Evolutionary conservation across 2,329 filamentous ascomycete species (phyloP), one percentile per base, ranked within the genome.

Genomic region (Fusarium sp.): DNA sequence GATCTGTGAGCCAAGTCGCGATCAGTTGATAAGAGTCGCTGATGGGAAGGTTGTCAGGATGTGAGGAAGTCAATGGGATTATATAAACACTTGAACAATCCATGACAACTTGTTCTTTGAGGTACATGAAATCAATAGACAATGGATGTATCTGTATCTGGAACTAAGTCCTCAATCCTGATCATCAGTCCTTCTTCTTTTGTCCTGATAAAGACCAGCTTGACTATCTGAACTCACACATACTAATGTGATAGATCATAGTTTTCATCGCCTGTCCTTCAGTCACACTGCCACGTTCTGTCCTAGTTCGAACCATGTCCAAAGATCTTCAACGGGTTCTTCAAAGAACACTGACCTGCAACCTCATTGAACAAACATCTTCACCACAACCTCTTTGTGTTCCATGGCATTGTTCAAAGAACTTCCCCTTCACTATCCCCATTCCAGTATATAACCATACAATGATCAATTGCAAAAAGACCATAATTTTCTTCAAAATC

Each of bases 331-430:
- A 19, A 30, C 28, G 6, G 3, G 8, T 15, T 49, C 14, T 2
- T 32, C 43, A 53, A 60, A 61, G 42, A 39, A 46, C 34, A 45
- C 4, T 30, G 15, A 15, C 1, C 20, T 12, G n/a, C 4, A 2
- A n/a, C 4, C 8, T 28, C 7, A 11, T 48, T 15, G 48, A 61
- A 50, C 34, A 49, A 24, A 20, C 17, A 28, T 32, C 30, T 19
- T 54, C 34, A 38, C 20, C 10, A 6, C 11, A 12, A 17, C 10
- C 9, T 40, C 62, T 47, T 64, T 69, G 46, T 55, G 20, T 26
- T n/a, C 3, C 20, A 17, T 2, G 7, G 6, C 26, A 39, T 62
- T 65, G 49, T 65, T 70, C 67, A 47, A 56, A 23, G n/a, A 19
- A 10, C 8, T 2, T 26, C 20, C n/a, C 21, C 36, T 45, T 51